Evolutionary conservation across 2,329 filamentous ascomycete species (phyloP).

Genomic region (Trichoderma sp.): DNA sequence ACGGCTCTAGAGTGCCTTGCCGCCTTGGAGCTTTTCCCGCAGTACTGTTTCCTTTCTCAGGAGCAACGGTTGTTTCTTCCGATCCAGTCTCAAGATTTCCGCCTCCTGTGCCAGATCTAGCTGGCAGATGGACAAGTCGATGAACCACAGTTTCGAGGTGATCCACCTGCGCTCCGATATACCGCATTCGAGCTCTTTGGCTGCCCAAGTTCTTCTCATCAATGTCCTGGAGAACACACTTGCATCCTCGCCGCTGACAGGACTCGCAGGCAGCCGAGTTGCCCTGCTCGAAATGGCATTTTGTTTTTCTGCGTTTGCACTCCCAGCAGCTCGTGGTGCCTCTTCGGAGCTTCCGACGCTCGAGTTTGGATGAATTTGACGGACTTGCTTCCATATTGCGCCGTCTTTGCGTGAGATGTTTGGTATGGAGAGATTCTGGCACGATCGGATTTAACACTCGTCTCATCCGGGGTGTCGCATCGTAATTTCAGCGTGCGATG

Average conservation of each 20-base stretch:
- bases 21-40: background rate
- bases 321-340: conserved; percentile 24
- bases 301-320: conserved; percentile 13
- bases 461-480: background rate
- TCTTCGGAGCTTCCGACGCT: conserved; percentile 13
- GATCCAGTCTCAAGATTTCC: background rate
- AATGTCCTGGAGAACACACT: background rate
- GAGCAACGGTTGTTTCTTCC: background rate
- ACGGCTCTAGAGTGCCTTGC: background rate
- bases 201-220: background rate
- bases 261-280: background rate
- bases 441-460: background rate
- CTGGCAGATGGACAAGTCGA: background rate
- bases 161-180: background rate
- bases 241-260: conserved; percentile 11
- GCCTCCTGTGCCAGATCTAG: background rate
- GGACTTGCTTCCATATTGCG: background rate
- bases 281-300: conserved; percentile 5
- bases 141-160: conserved; percentile 3
- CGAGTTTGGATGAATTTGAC: background rate
- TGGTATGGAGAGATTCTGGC: no score
- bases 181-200: background rate
- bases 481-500: background rate
- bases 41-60: background rate
- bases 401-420: background rate